Conservation (phyloP, 768 basidiomycete genomes). For the Botryobasidium botryosum region DNA sequence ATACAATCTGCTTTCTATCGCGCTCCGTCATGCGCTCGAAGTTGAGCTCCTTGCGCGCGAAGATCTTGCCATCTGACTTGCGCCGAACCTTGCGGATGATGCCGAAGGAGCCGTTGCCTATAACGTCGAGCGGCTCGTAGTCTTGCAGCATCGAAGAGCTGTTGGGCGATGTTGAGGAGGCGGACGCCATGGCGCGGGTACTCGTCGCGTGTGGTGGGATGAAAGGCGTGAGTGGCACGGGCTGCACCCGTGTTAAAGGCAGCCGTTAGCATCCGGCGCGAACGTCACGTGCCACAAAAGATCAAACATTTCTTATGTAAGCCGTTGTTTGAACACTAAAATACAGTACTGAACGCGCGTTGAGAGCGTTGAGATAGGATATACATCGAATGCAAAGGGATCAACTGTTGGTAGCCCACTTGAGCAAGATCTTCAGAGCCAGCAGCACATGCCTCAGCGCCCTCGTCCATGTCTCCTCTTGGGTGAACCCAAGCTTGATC, state of each 20-base stretch:
- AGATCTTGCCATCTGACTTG: slow-evolving; percentile 69
- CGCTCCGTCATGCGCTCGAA: slow-evolving; percentile 94
- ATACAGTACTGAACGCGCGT: too few species aligned
- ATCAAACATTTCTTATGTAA: too few species aligned
- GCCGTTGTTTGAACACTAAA: too few species aligned
- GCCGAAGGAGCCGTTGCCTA: slow-evolving; percentile 95
- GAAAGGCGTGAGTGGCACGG: too few species aligned
- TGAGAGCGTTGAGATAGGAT: too few species aligned
- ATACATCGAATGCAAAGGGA: not conserved
- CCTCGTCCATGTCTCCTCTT: slow-evolving; percentile 92
- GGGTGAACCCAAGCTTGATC: slow-evolving; percentile 85
- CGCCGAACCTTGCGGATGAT: slow-evolving; percentile 89
- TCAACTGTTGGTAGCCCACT: slow-evolving; percentile 13
- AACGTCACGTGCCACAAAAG: too few species aligned
- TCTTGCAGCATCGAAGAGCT: slow-evolving; percentile 35
- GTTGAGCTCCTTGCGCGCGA: slow-evolving; percentile 90
- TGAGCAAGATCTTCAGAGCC: slow-evolving; percentile 67
- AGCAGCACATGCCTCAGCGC: slow-evolving; percentile 81
- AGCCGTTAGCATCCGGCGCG: too few species aligned
- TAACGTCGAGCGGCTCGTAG: slow-evolving; percentile 79
- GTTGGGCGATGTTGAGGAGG: too few species aligned
- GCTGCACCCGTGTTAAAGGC: too few species aligned
- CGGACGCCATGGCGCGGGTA: too few species aligned
- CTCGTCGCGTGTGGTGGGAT: too few species aligned
- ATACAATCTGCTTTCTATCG: slow-evolving; percentile 90